Conservation (phyloP, 192 early-diverging fungal species). For the Dissophora globulifera region DNA sequence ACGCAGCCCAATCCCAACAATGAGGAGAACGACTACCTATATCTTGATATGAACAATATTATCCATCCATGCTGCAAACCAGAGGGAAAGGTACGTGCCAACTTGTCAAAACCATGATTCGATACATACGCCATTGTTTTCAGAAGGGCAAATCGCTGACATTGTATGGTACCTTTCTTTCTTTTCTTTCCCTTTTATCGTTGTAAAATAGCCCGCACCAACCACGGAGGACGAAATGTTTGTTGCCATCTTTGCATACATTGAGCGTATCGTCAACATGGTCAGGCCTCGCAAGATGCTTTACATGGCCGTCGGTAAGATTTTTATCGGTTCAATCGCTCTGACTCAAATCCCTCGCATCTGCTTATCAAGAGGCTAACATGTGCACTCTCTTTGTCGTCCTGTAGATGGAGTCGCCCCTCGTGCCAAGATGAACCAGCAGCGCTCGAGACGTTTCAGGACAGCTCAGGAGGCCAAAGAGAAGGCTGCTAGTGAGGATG, state of each 20-base stretch:
- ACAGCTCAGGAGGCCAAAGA: constrained; percentile 85
- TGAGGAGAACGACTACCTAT: constrained; percentile 94
- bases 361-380: neutral
- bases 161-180: too few species aligned
- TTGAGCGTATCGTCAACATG: constrained; percentile 94
- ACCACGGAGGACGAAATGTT: constrained; percentile 94
- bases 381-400: neutral
- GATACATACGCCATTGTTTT: too few species aligned
- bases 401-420: constrained; percentile 95
- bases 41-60: constrained; percentile 99
- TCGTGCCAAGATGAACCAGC: constrained; percentile 99
- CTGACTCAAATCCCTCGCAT: neutral
- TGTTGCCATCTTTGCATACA: constrained; percentile 94
- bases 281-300: constrained; percentile 93
- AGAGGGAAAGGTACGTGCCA: constrained; percentile 65
- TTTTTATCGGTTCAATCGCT: neutral
- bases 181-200: neutral
- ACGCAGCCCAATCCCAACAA: constrained; percentile 92
- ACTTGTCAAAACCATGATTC: too few species aligned
- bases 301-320: constrained; percentile 96
- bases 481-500: constrained; percentile 60
- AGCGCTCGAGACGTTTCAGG: constrained; percentile 96
- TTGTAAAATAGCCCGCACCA: constrained; percentile 67
- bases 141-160: too few species aligned
- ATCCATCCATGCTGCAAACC: constrained; percentile 90